Evolutionary conservation across 192 early-diverging fungal species (phyloP).

Genomic region (Coemansia sp.): DNA sequence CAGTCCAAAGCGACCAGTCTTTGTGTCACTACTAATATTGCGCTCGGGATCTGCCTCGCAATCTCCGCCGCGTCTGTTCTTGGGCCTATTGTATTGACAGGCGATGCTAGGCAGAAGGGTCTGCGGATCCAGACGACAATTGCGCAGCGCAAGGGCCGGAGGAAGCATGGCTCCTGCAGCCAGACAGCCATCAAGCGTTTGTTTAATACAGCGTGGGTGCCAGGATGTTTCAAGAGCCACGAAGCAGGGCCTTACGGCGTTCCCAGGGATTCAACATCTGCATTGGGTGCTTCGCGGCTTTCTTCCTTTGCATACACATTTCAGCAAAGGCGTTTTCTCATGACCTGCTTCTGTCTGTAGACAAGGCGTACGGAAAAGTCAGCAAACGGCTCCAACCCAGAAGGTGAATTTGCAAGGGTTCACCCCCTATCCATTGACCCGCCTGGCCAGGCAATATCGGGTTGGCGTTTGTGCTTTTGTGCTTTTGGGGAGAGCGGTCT

Average conservation of each 20-base stretch:
- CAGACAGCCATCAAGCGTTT: slow-evolving; percentile 1
- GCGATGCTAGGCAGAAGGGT: neutral
- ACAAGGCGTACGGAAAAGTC: neutral
- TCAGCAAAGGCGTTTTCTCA: neutral
- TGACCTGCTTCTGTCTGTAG: neutral
- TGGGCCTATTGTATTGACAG: no score
- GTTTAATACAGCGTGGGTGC: slow-evolving; percentile 1
- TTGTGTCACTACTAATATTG: no score
- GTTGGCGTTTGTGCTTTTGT: neutral
- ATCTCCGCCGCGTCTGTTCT: no score
- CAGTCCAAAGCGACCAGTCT: no score
- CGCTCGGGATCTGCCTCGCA: no score
- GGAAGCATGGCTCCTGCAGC: neutral
- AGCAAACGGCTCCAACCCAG: neutral
- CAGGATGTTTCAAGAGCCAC: neutral
- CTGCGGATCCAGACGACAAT: neutral
- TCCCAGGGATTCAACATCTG: slow-evolving; percentile 3
- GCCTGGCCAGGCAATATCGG: no score
- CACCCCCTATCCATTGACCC: no score
- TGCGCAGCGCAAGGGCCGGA: neutral
- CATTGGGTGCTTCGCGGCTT: neutral
- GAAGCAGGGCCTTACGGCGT: neutral
- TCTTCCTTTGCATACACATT: neutral
- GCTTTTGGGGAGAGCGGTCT: neutral
- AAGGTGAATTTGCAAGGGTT: neutral